These are phyloP conservation scores for Acacia concinna DNA, from an alignment of 331 rosid genomes.

Conservation along the genomic window DNA sequence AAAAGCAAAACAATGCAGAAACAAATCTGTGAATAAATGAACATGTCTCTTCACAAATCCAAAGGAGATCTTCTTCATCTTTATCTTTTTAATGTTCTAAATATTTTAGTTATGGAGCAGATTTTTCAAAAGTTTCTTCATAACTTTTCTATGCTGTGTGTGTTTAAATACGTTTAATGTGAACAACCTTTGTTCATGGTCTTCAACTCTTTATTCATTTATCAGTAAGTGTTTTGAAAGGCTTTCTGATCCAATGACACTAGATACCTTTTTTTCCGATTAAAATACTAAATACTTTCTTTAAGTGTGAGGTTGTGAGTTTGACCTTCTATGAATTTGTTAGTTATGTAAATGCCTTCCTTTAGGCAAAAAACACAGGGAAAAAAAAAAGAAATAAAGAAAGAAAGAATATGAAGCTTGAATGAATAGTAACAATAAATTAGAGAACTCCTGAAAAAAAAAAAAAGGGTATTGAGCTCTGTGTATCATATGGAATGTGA, in stretches of 20 bases:
- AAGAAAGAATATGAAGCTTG: background rate
- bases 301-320: too few relatives aligned
- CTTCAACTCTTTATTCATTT: background rate
- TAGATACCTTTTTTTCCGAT: too few relatives aligned
- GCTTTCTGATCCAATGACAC: background rate
- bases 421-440: background rate
- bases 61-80: background rate
- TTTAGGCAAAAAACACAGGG: too few relatives aligned
- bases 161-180: background rate
- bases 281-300: too few relatives aligned
- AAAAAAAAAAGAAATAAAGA: too few relatives aligned
- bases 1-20: background rate
- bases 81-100: background rate
- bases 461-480: background rate
- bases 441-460: background rate
- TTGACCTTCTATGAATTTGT: background rate
- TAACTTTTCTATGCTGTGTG: background rate
- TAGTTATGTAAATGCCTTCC: background rate
- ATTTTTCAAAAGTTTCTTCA: background rate
- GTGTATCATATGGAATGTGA: background rate
- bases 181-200: background rate
- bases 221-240: background rate
- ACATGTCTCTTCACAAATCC: conserved; percentile 20
- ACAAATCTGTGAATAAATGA: conserved; percentile 22
- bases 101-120: background rate